A percentile compares a stretch with the other conserved stretches of the same genome.
phyloP scores from a whole-genome alignment of 352 stramenopile species.

The Phytophthora constricta region DNA sequence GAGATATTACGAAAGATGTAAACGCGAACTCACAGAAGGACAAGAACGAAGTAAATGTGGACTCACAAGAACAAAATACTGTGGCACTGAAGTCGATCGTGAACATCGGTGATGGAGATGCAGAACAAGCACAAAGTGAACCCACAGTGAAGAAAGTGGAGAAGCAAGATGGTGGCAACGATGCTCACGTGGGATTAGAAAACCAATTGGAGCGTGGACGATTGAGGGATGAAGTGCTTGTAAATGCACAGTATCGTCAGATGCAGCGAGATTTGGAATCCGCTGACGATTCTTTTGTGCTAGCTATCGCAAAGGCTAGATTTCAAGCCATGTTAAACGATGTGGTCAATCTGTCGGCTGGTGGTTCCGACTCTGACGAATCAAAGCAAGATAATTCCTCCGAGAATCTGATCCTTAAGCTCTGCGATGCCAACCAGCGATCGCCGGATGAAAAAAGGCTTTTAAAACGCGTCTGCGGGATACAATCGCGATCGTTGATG shows the following conservation, averaged over 20 bases:
- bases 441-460: conserved; percentile 46
- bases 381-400: conserved; percentile 37
- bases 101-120: neutral
- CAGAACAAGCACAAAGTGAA: neutral
- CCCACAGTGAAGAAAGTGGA: neutral
- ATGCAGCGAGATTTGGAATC: conserved; percentile 2
- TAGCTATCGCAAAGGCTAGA: neutral
- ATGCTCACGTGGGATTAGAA: neutral
- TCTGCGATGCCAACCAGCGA: conserved; percentile 51
- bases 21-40: too few relatives aligned
- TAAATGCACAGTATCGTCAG: conserved; percentile 1
- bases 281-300: neutral
- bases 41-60: neutral
- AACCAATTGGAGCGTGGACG: neutral
- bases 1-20: neutral
- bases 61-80: neutral
- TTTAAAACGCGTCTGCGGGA: conserved; percentile 65
- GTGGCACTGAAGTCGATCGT: neutral
- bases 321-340: neutral
- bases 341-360: neutral
- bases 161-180: neutral
- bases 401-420: conserved; percentile 50
- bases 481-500: conserved; percentile 64
- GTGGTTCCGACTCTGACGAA: neutral
- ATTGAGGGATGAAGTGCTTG: neutral